Conservation (phyloP, 306 rosid species). For the Rosa rugosa region DNA sequence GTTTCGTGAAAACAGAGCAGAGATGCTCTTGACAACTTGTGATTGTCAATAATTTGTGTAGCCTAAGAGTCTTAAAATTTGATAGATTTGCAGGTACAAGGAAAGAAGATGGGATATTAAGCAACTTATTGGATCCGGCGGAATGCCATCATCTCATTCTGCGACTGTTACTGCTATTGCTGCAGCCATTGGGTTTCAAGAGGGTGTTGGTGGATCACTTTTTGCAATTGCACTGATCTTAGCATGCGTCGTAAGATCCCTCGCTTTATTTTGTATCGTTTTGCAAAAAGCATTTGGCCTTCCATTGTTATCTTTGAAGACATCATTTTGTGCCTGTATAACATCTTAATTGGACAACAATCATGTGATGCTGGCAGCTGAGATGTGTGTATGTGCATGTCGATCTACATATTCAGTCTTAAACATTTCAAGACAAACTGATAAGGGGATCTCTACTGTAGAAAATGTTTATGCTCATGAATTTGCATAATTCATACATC, state of each 20-base stretch:
- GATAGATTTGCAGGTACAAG: constrained; percentile 66
- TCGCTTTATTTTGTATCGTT: not conserved
- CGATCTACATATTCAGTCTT: not conserved
- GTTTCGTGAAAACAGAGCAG: not conserved
- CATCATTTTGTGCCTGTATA: too few relatives aligned
- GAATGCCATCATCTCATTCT: constrained; percentile 99
- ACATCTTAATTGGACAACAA: not conserved
- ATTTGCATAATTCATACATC: constrained; percentile 11
- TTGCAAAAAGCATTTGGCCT: constrained; percentile 7
- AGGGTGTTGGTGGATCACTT: constrained; percentile 82
- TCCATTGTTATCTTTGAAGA: too few relatives aligned
- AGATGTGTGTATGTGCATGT: not conserved
- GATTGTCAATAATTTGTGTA: constrained; percentile 19
- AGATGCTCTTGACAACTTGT: not conserved
- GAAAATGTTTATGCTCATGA: constrained; percentile 9
- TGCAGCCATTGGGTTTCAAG: constrained; percentile 77
- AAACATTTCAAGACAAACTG: not conserved
- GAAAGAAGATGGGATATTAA: constrained; percentile 92
- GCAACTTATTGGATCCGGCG: constrained; percentile 87
- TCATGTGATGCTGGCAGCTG: not conserved
- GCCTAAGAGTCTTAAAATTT: constrained; percentile 41
- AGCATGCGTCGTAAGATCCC: constrained; percentile 73
- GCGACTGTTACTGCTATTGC: constrained; percentile 95
- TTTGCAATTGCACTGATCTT: constrained; percentile 77
- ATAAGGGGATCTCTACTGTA: not conserved